Evolutionary conservation across 345 rosid species (phyloP).

Genomic region (Balakata baccata): DNA sequence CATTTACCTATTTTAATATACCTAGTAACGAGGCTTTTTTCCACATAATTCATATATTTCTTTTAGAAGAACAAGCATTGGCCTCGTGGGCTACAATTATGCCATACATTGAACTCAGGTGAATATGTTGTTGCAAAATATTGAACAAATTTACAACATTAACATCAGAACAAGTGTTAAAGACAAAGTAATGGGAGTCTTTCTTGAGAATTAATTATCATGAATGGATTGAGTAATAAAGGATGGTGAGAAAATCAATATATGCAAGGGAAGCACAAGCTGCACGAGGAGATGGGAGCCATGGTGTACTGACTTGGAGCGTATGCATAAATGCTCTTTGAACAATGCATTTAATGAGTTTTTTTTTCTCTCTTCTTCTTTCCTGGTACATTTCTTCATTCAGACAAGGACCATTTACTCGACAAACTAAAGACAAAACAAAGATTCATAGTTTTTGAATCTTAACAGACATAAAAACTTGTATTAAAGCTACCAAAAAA

Average conservation of each 20-base stretch:
- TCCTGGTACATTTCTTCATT: neutral
- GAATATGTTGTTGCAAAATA: too few species aligned
- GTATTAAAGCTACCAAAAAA: conserved; percentile 44
- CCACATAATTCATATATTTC: too few species aligned
- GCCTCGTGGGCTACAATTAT: too few species aligned
- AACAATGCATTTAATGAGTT: conserved; percentile 11
- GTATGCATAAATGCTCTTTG: conserved; percentile 15
- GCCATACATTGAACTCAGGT: too few species aligned
- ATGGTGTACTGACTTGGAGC: conserved; percentile 8
- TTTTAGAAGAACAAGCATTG: too few species aligned
- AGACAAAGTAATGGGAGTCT: neutral
- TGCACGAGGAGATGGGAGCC: conserved; percentile 18
- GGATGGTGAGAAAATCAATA: conserved; percentile 5
- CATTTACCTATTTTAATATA: too few species aligned
- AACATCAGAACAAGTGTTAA: too few species aligned
- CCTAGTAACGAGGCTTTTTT: too few species aligned
- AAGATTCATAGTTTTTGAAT: conserved; percentile 6
- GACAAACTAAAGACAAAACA: conserved; percentile 8
- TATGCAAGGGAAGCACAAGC: neutral
- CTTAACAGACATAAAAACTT: neutral
- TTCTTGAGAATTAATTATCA: neutral
- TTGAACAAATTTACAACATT: too few species aligned
- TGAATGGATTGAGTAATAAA: neutral
- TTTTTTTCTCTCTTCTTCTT: too few species aligned
- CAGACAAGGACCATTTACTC: neutral